phyloP scores from a whole-genome alignment of 495 filamentous ascomycete species.

The Chlorociboria aeruginascens region DNA sequence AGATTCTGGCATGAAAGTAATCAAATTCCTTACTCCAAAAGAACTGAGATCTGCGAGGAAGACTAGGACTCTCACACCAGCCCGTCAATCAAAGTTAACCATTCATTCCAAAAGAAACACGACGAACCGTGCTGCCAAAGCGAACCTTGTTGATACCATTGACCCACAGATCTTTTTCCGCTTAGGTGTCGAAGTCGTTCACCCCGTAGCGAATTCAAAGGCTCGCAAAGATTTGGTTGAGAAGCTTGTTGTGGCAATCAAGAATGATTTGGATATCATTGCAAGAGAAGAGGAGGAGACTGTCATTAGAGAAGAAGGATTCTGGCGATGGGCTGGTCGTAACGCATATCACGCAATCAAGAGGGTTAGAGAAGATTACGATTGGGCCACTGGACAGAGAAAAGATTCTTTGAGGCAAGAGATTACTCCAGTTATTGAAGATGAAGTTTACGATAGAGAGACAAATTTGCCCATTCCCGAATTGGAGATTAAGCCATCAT shows the following conservation, averaged over 20 bases:
- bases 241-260: constrained; percentile 13
- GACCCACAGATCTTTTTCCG: constrained; percentile 17
- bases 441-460: too few relatives aligned
- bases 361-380: constrained; percentile 6
- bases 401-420: too few relatives aligned
- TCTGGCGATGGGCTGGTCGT: constrained; percentile 18
- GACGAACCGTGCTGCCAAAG: not conserved
- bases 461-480: too few relatives aligned
- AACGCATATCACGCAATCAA: constrained; percentile 7
- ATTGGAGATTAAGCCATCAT: too few relatives aligned
- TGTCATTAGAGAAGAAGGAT: constrained; percentile 12
- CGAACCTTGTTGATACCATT: constrained; percentile 7
- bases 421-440: too few relatives aligned
- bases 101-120: constrained; percentile 9
- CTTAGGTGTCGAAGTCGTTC: constrained; percentile 10
- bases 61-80: not conserved
- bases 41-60: not conserved
- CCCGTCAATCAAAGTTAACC: constrained; percentile 1
- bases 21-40: too few relatives aligned
- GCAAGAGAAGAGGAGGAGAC: constrained; percentile 11
- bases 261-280: constrained; percentile 15
- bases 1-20: not conserved
- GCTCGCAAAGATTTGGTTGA: constrained; percentile 12
- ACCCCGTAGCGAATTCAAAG: constrained; percentile 4
- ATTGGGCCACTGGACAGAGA: constrained; percentile 16